Conservation (phyloP, 2,329 filamentous ascomycete genomes). For the Xylariales sp. region DNA sequence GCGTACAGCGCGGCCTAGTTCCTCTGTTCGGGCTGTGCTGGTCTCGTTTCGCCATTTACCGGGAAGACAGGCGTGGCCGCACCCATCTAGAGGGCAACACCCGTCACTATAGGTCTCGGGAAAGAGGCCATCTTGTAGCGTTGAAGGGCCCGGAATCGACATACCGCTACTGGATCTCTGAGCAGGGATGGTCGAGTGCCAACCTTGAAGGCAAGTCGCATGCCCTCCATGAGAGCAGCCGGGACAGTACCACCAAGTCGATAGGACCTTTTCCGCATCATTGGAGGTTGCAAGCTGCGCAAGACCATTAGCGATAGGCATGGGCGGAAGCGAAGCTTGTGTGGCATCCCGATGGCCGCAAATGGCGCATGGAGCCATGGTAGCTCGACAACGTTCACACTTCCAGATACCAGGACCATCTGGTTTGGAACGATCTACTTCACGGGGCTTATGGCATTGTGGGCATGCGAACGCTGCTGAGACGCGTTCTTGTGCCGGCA, state of each 20-base stretch:
- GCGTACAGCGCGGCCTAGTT: constrained; percentile 43
- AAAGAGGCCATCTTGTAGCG: constrained; percentile 18
- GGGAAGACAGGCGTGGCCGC: constrained; percentile 58
- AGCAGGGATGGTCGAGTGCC: constrained; percentile 42
- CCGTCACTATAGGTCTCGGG: constrained; percentile 44
- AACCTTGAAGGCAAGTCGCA: constrained; percentile 52
- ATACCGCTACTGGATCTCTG: constrained; percentile 5
- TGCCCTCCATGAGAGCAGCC: constrained; percentile 61
- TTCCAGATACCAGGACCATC: constrained; percentile 45
- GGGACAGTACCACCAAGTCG: constrained; percentile 60
- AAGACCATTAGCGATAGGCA: constrained; percentile 20
- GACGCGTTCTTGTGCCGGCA: constrained; percentile 49
- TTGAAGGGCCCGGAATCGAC: constrained; percentile 11
- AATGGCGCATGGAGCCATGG: constrained; percentile 54
- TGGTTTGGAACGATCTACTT: constrained; percentile 42
- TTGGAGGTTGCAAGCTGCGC: constrained; percentile 10
- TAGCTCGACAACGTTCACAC: constrained; percentile 50
- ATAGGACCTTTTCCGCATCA: constrained; percentile 28
- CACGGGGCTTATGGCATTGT: constrained; percentile 51
- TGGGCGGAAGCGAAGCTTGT: constrained; percentile 27
- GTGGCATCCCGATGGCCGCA: constrained; percentile 50
- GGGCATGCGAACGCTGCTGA: constrained; percentile 51
- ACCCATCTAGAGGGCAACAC: constrained; percentile 61
- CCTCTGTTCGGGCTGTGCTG: constrained; percentile 41
- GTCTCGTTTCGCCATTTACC: constrained; percentile 49